Evolutionary conservation across 139 green algal genomes (phyloP), one percentile per base, ranked within the genome.

Genomic region (Mesotaenium endlicherianum): DNA sequence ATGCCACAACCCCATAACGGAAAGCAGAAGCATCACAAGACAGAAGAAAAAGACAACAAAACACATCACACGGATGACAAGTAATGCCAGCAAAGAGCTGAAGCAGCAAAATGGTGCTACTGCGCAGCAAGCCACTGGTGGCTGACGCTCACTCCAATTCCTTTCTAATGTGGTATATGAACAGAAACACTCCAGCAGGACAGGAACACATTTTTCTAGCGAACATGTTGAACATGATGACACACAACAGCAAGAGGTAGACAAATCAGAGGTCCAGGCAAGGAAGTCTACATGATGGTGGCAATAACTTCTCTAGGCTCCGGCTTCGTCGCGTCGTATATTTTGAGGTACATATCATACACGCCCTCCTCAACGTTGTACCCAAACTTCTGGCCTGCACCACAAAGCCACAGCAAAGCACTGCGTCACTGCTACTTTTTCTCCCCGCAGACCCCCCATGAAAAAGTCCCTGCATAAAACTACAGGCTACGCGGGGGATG

Each of bases 271-370:
- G n/a, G n/a, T n/a, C 50, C 20, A 64, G 60, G 11, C 5, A 72
- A 36, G 60, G 43, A 11, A 8, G 43, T 6, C 43, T 38, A 72
- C 60, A 47, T 72, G 41, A 72, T 14, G 5, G 60, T 72, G 41
- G 60, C 60, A 72, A 72, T 72, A 5, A 72, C 60, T 14, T 72
- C 60, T 14, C 60, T 36, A 11, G 60, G 60, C 11, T 72, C 60
- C 5, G 60, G 60, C 11, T 72, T 72, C 8, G 41, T 72, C 60
- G 36, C 60, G 43, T 72, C 60, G 43, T 72, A 72, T n/a, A 72
- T 38, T 72, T 72, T 72, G 11, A 72, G 41, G 11, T 47, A 11
- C 41, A 72, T 72, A 6, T 72, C 60, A 38, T 72, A 47, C 5
- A 72, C 60, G 43, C 43, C 11, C 36, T 36, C 36, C 11, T 72